Evolutionary conservation across 1,284 basidiomycete genomes (phyloP).

Genomic region (Heimioporus retisporus): DNA sequence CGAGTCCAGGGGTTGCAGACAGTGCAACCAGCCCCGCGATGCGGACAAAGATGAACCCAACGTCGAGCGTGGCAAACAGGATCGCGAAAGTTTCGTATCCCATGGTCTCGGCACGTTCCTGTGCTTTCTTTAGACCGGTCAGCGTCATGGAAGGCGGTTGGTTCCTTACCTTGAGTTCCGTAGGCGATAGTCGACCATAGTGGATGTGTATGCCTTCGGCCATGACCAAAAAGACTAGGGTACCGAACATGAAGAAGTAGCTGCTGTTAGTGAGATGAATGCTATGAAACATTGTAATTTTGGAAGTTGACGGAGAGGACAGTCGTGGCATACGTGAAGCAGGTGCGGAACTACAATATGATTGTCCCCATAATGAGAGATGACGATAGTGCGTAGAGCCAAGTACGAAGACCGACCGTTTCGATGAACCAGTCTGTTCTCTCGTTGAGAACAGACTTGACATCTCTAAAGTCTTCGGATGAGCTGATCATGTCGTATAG

Average conservation of each 20-base stretch:
- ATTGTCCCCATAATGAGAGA: too few relatives aligned
- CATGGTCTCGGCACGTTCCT: constrained; percentile 26
- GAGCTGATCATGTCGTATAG: constrained; percentile 28
- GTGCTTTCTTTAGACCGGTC: neutral
- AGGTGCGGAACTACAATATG: constrained; percentile 34
- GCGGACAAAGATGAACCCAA: constrained; percentile 17
- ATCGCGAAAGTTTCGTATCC: constrained; percentile 31
- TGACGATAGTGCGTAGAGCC: too few relatives aligned
- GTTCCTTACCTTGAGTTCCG: constrained; percentile 33
- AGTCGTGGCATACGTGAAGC: constrained; percentile 25
- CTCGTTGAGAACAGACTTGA: constrained; percentile 27
- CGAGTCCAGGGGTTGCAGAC: too few relatives aligned
- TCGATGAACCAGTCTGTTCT: constrained; percentile 35
- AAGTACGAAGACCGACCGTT: constrained; percentile 19
- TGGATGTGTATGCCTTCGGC: constrained; percentile 34
- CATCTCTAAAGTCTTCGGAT: constrained; percentile 32
- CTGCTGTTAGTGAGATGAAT: constrained; percentile 31
- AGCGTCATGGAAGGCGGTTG: neutral
- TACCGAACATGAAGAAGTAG: constrained; percentile 20
- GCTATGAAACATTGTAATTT: constrained; percentile 23
- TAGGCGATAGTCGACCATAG: constrained; percentile 35
- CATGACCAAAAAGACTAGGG: constrained; percentile 29
- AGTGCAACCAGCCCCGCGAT: too few relatives aligned
- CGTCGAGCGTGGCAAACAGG: constrained; percentile 31
- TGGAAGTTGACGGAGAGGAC: neutral